Evolutionary conservation across 2,329 filamentous ascomycete species (phyloP).

Genomic region (Elsinoe ampelina): DNA sequence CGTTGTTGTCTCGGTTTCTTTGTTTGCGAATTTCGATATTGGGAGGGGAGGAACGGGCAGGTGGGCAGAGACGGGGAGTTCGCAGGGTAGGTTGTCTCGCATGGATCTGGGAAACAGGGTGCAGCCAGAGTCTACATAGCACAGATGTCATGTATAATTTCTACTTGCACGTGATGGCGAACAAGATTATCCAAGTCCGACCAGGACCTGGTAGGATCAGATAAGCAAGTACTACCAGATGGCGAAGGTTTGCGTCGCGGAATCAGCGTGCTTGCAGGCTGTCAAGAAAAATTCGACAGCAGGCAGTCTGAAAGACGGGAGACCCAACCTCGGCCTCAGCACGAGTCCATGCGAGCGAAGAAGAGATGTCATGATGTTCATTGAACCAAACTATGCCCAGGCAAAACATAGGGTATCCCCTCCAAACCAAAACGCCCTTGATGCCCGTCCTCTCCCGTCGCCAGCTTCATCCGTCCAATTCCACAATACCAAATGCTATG

Average conservation of each 20-base stretch:
- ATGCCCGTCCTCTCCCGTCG: neutral
- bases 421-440: neutral
- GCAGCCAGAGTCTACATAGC: neutral
- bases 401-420: neutral
- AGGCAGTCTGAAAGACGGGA: too few species aligned
- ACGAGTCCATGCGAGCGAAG: too few species aligned
- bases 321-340: too few species aligned
- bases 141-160: slow-evolving; percentile 10
- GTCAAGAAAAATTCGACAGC: too few species aligned
- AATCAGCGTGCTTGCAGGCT: too few species aligned
- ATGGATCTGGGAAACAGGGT: neutral
- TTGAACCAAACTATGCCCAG: neutral
- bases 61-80: neutral
- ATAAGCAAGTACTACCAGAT: neutral
- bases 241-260: too few species aligned
- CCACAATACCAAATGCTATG: neutral
- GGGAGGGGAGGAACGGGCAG: neutral
- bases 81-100: too few species aligned
- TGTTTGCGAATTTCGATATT: neutral
- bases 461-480: neutral
- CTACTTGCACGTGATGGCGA: neutral
- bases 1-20: slow-evolving; percentile 13
- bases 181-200: neutral
- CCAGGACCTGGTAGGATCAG: neutral
- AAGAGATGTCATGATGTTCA: neutral